Base-by-base conservation (phyloP, 1,284 basidiomycete genomes). In the Sanghuangporus weigelae region DNA sequence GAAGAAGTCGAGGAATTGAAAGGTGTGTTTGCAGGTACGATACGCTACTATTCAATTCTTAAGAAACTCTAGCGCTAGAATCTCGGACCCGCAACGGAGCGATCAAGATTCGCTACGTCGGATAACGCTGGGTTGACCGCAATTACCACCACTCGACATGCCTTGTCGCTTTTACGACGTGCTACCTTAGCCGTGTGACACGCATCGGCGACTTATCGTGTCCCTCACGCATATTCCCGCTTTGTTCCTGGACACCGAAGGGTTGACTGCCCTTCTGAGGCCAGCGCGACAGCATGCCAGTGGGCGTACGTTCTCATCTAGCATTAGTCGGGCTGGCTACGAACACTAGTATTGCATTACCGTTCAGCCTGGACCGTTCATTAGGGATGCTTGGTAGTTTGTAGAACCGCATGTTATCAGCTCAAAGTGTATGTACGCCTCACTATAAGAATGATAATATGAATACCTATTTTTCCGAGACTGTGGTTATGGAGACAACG, bases 1-100 rank as follows among this genome's bases (percentile, higher is more conserved):
- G 92, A 93, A 74, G 92, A 92, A 74, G 86, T 82, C 1, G 89
- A 92, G 71, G 90, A 92, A 69, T 68, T 89, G 68, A 90, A 85
- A 81, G 89, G 89, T 87, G 68, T 23, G 71, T 65, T 57, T 40
- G 26, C 39, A 63, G 23, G 31, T 21, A 46, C 44, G 58, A 51
- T n/a, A n/a, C 12, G 51, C 19, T 26, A 23, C 12, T 48, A 12
- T 39, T 57, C 46, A 6, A n/a, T 46, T 31, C 7, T 59, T 21
- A 64, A 66, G 23, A 65, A 64, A 19, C 16, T 56, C 48, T 55
- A 90, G 89, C 88, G 31, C 73, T 89, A 36, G 89, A 90, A 77
- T 78, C 82, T 60, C 85, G 87, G 62, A 85, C 79, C 70, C 84
- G 86, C 58, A 76, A 78, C 44, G 81, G 81, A 56, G 84, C 81